Conservation (phyloP, 805 yeast genomes). For the Yarrowia hollandica region DNA sequence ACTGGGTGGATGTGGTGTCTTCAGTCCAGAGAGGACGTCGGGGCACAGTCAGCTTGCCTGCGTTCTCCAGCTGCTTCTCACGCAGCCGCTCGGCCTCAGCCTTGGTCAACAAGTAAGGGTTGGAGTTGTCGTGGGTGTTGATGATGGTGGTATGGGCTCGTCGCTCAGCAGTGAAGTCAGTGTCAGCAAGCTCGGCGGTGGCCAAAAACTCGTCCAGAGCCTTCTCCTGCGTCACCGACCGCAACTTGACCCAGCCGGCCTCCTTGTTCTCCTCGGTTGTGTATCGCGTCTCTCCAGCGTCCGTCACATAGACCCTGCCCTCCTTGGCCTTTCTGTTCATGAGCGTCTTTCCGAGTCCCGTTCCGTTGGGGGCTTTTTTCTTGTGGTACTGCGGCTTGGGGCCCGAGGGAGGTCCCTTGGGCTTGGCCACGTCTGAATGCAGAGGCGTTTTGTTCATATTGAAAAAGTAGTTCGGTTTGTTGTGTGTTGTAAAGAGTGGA, state of each 20-base stretch:
- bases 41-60: constrained; percentile 75
- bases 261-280: constrained; percentile 83
- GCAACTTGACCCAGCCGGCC: constrained; percentile 83
- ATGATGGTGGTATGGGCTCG: constrained; percentile 80
- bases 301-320: constrained; percentile 45
- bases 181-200: constrained; percentile 94
- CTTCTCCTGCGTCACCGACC: constrained; percentile 93
- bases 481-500: no score
- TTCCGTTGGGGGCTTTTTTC: constrained; percentile 50
- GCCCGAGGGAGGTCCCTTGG: constrained; percentile 65
- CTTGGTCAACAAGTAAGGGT: constrained; percentile 61
- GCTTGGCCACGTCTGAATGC: constrained; percentile 24
- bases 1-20: constrained; percentile 66
- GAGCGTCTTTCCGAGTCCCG: constrained; percentile 84
- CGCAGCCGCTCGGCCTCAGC: constrained; percentile 66
- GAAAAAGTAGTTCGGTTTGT: no score
- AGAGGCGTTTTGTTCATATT: constrained; percentile 15
- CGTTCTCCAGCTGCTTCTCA: constrained; percentile 55
- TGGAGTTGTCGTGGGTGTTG: constrained; percentile 50
- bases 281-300: constrained; percentile 82
- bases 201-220: constrained; percentile 91
- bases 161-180: constrained; percentile 92
- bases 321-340: constrained; percentile 58
- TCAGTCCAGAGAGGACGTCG: constrained; percentile 87
- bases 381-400: constrained; percentile 88